These are phyloP conservation scores for Cinchona pubescens DNA, from an alignment of 257 asterid genomes.

Conservation along the genomic window DNA sequence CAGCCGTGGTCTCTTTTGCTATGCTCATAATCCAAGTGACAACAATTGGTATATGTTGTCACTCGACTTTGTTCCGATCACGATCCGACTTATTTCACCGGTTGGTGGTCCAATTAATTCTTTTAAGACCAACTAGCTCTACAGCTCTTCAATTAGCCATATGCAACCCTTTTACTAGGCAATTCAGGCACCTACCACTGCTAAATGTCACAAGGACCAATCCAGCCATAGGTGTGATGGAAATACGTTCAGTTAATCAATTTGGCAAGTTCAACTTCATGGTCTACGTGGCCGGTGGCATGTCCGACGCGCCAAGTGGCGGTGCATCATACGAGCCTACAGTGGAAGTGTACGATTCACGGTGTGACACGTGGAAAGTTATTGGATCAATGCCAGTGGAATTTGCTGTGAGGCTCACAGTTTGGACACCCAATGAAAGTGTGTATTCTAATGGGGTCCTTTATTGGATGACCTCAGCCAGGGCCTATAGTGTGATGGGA, in stretches of 20 bases:
- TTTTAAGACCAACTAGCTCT: slow-evolving; percentile 30
- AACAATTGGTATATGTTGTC: slow-evolving; percentile 42
- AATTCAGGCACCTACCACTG: slow-evolving; percentile 41
- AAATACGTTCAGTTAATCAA: slow-evolving; percentile 1
- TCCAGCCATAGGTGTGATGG: slow-evolving; percentile 64
- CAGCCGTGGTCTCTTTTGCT: slow-evolving; percentile 37
- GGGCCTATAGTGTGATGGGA: slow-evolving; percentile 73
- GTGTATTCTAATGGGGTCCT: slow-evolving; percentile 48
- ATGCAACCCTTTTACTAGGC: slow-evolving; percentile 69
- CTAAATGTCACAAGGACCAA: slow-evolving; percentile 46
- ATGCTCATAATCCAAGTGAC: slow-evolving; percentile 46
- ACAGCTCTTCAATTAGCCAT: slow-evolving; percentile 51
- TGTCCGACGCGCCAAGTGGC: slow-evolving; percentile 51
- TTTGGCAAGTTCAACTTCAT: slow-evolving; percentile 19
- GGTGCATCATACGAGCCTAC: slow-evolving; percentile 61
- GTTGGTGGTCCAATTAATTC: slow-evolving; percentile 44
- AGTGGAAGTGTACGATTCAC: slow-evolving; percentile 58
- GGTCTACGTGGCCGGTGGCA: slow-evolving; percentile 78
- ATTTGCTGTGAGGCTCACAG: slow-evolving; percentile 75
- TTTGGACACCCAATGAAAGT: slow-evolving; percentile 84
- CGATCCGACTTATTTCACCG: slow-evolving; percentile 50
- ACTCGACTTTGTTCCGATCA: slow-evolving; percentile 32
- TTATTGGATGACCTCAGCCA: slow-evolving; percentile 81
- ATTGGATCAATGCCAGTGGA: slow-evolving; percentile 59
- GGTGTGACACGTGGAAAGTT: slow-evolving; percentile 31